phyloP scores from a whole-genome alignment of 768 basidiomycete genomes.

The Tephrocybe sp. region DNA sequence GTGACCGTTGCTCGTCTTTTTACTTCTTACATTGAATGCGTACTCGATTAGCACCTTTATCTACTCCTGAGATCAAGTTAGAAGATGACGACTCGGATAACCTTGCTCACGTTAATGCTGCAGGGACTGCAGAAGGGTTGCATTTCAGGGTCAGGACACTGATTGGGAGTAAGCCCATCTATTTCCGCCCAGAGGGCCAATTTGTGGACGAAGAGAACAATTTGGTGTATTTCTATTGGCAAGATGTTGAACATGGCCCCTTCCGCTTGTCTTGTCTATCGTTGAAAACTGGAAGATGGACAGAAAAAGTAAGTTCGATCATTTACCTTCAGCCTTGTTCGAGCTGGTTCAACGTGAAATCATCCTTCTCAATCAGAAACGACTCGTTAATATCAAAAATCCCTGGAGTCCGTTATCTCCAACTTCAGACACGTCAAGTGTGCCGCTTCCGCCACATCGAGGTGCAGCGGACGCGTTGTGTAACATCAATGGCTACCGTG shows the following conservation, averaged over 20 bases:
- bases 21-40: too few relatives aligned
- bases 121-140: background rate
- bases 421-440: background rate
- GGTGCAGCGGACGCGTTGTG: background rate
- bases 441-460: background rate
- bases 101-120: background rate
- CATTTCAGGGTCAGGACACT: background rate
- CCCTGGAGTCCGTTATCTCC: background rate
- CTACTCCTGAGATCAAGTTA: background rate
- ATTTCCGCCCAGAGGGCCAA: conserved; percentile 5
- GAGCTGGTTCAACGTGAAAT: background rate
- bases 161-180: background rate
- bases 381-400: background rate
- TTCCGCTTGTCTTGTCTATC: background rate
- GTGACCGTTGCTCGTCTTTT: too few relatives aligned
- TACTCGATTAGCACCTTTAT: background rate
- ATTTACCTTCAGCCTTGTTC: background rate
- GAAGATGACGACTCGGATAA: background rate
- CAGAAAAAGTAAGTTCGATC: background rate
- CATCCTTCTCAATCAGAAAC: too few relatives aligned
- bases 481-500: background rate
- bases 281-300: background rate
- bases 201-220: background rate
- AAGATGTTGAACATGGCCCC: background rate
- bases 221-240: conserved; percentile 1